Conservation (phyloP, 768 basidiomycete genomes). For the Boletellus emodensis region DNA sequence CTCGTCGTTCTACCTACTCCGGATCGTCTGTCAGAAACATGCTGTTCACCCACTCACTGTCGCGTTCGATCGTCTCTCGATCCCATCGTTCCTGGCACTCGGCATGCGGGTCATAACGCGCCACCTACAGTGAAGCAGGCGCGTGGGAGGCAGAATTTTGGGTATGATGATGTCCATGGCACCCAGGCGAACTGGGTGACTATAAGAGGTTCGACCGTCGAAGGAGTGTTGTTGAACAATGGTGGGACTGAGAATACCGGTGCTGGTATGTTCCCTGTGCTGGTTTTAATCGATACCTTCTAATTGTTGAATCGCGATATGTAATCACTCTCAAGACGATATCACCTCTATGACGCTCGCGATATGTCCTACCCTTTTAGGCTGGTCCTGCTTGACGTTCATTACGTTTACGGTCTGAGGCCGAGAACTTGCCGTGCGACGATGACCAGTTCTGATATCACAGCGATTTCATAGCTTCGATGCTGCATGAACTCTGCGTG, state of each 20-base stretch:
- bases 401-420: no score
- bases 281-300: neutral
- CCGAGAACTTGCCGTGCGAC: neutral
- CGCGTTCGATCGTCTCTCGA: no score
- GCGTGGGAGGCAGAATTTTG: neutral
- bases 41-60: no score
- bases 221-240: conserved; percentile 9
- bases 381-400: no score
- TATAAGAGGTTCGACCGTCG: neutral
- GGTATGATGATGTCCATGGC: neutral
- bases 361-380: neutral
- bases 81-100: neutral
- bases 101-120: no score
- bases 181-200: conserved; percentile 2
- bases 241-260: conserved; percentile 3
- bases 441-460: neutral
- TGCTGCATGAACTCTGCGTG: neutral
- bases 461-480: neutral
- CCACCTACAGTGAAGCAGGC: neutral
- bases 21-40: no score
- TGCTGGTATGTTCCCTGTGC: conserved; percentile 8
- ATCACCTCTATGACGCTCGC: neutral
- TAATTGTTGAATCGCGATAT: neutral
- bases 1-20: no score
- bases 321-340: conserved; percentile 5